Evolutionary conservation across 2,329 filamentous ascomycete species (phyloP).

Genomic region (Aspergillus sergii): DNA sequence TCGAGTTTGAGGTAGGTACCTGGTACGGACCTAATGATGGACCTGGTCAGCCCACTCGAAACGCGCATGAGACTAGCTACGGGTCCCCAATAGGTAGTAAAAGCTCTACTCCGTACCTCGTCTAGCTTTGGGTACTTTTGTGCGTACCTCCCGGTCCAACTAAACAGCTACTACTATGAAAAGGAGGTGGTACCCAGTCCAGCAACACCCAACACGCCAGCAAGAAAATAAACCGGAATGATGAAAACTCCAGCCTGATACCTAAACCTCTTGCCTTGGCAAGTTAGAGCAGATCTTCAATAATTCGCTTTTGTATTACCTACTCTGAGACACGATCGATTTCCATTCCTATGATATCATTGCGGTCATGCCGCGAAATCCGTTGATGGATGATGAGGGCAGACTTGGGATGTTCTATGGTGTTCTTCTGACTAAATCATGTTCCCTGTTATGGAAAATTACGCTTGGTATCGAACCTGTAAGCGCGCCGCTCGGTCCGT

Average conservation of each 20-base stretch:
- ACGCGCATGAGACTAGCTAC: background rate
- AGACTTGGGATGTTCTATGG: too few species aligned
- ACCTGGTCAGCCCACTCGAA: background rate
- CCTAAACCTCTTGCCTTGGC: background rate
- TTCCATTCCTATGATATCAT: background rate
- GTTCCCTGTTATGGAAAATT: background rate
- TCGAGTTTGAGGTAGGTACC: background rate
- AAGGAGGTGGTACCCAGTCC: constrained; percentile 3
- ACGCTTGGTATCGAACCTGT: background rate
- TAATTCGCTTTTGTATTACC: background rate
- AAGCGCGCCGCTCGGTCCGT: constrained; percentile 3
- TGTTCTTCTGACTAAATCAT: background rate
- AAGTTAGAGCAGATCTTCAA: background rate
- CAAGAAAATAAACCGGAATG: constrained; percentile 6
- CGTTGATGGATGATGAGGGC: background rate
- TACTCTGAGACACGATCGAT: background rate
- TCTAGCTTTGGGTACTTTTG: background rate
- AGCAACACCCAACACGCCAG: constrained; percentile 2
- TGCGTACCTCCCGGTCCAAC: background rate
- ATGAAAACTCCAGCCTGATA: background rate
- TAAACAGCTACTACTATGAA: background rate
- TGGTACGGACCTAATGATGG: background rate
- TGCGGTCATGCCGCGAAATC: background rate
- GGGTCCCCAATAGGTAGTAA: background rate
- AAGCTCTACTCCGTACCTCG: background rate